A percentile compares a stretch with the other conserved stretches of the same genome.
These are phyloP conservation scores for Cnidoscolus chayamansa DNA, from an alignment of 441 rosid genomes.

Conservation along the genomic window DNA sequence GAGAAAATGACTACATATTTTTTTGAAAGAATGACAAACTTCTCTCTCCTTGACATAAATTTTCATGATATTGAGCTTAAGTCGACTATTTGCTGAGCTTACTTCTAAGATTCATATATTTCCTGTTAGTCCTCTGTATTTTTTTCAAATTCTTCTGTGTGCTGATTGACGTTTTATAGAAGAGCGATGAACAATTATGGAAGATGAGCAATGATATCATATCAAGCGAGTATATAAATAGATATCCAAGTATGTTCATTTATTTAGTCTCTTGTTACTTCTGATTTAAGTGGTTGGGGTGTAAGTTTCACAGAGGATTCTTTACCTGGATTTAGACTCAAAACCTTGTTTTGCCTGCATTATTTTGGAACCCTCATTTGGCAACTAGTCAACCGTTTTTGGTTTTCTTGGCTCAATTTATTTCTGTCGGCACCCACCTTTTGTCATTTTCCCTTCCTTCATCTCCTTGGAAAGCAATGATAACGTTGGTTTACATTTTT, in stretches of 20 bases:
- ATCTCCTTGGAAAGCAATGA: conserved; percentile 4
- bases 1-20: conserved; percentile 18
- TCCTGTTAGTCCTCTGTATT: neutral
- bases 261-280: neutral
- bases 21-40: too few species aligned
- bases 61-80: too few species aligned
- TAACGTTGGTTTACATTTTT: neutral
- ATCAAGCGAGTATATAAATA: neutral
- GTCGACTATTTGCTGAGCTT: too few species aligned
- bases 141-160: neutral
- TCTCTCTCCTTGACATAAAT: too few species aligned
- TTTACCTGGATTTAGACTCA: conserved; percentile 12
- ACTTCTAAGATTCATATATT: neutral
- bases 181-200: neutral
- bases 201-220: neutral
- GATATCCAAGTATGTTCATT: conserved; percentile 5
- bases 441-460: conserved; percentile 20
- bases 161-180: too few species aligned
- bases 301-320: neutral
- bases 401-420: conserved; percentile 18
- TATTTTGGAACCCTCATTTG: conserved; percentile 11
- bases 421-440: conserved; percentile 25
- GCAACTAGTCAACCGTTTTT: neutral
- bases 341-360: conserved; percentile 24
- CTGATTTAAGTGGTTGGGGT: neutral